phyloP scores from a whole-genome alignment of 768 basidiomycete genomes.

The Boletus reticuloceps region DNA sequence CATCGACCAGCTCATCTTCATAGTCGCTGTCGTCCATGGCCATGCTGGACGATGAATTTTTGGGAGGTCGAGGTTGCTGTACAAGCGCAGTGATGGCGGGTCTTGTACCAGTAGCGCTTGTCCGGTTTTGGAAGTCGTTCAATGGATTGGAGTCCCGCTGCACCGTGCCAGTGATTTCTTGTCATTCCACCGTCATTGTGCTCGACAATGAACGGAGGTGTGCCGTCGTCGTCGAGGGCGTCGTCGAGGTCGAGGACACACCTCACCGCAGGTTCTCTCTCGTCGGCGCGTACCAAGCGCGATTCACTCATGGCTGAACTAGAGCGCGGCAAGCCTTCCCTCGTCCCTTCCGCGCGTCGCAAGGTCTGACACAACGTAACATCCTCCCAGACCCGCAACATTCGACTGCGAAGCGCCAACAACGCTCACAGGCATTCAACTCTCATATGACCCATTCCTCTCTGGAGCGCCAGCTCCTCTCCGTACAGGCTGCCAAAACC shows the following conservation, averaged over 20 bases:
- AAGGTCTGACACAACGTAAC: background rate
- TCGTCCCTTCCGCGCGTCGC: background rate
- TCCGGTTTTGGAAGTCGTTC: slow-evolving; percentile 4
- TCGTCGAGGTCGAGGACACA: slow-evolving; percentile 2
- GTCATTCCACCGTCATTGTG: background rate
- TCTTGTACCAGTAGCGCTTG: background rate
- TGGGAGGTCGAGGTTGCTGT: slow-evolving; percentile 3
- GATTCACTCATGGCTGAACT: slow-evolving; percentile 68
- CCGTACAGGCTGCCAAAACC: slow-evolving; percentile 56
- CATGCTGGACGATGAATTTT: background rate
- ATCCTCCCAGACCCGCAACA: slow-evolving; percentile 54
- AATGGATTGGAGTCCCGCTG: background rate
- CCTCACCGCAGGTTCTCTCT: slow-evolving; percentile 7
- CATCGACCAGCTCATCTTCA: slow-evolving; percentile 16
- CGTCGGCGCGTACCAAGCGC: slow-evolving; percentile 41
- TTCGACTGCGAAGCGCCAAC: slow-evolving; percentile 65
- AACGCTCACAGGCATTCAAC: slow-evolving; percentile 59
- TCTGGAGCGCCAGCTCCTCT: slow-evolving; percentile 65
- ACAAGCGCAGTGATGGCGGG: background rate
- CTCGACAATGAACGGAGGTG: slow-evolving; percentile 8
- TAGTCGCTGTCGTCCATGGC: slow-evolving; percentile 21
- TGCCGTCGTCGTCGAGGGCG: slow-evolving; percentile 17
- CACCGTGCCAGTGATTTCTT: too few species aligned
- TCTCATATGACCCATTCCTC: slow-evolving; percentile 59
- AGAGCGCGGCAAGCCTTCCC: slow-evolving; percentile 48